Base-by-base conservation (phyloP, 805 yeast genomes). In the Yueomyces sinensis region DNA sequence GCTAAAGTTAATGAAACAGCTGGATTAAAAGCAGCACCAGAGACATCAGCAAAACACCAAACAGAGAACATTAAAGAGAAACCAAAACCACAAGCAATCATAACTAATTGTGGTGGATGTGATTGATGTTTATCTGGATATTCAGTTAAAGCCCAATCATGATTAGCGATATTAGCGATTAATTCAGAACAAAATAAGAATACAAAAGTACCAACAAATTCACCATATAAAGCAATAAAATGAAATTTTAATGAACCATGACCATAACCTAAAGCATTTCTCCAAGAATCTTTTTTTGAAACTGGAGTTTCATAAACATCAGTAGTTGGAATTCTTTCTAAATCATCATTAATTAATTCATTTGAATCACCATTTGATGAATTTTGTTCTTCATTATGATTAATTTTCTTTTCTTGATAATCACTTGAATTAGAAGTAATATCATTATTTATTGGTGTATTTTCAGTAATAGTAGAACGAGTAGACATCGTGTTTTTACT, bases 21-120 rank as follows among this genome's bases (percentile, higher is more conserved):
- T 11, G 95, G 95, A 64, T 83, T 83, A 55, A 83, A 70, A 63
- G 81, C 82, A 64, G 91, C 94, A 50, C 94, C 94, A 28, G 91
- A 79, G 40, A 83, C 72, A 46, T 71, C 73, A 44, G 79, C 76
- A 31, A 49, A 46, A 41, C 46, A 44, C 50, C 52, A 49, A 30
- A 46, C 42, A 4, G 54, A 41, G 30, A 49, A 47, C 74, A 79
- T 71, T 36, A 83, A 84, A 46, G 84, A 77, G 51, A 81, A 79
- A 44, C 94, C 95, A 61, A 82, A 82, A 49, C 94, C 94, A 33
- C 79, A 68, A 13, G 94, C 63, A 50, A 83, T 83, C 84, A 82
- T 77, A 42, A 81, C 68, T 43, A 81, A 56, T 57, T 75, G 77
- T 33, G 70, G 66, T 27, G 89, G 84, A 50, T 71, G 66, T 30